A percentile compares a stretch with the other conserved stretches of the same genome.
Evolutionary conservation across 225 moss, liverwort and hornwort genomes (phyloP).

Genomic region (Bryum argenteum): DNA sequence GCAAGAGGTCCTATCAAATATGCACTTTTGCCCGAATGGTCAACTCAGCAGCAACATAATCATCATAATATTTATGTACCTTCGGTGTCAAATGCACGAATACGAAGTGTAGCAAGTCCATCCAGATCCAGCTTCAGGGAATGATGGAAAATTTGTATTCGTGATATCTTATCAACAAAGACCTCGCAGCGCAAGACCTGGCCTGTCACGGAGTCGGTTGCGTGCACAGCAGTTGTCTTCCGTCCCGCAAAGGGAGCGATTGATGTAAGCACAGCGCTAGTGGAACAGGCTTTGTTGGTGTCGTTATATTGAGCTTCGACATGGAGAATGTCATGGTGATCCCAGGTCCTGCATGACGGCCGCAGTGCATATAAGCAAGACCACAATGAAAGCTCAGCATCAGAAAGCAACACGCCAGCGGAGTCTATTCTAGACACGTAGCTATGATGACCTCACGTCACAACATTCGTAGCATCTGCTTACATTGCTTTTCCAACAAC

Average conservation of each 20-base stretch:
- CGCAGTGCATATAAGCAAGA: not conserved
- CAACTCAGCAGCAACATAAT: slow-evolving; percentile 16
- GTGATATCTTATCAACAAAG: slow-evolving; percentile 86
- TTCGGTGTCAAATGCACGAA: slow-evolving; percentile 96
- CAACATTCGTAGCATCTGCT: not conserved
- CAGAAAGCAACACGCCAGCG: not conserved
- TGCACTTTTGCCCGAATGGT: not conserved
- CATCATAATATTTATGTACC: slow-evolving; percentile 41
- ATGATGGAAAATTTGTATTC: slow-evolving; percentile 97
- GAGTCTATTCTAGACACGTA: not conserved
- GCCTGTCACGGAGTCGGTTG: slow-evolving; percentile 77
- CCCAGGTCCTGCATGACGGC: slow-evolving; percentile 70
- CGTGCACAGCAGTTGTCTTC: slow-evolving; percentile 90
- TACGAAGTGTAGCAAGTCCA: slow-evolving; percentile 85
- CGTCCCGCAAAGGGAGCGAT: slow-evolving; percentile 69
- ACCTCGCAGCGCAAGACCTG: slow-evolving; percentile 93
- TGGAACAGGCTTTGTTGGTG: slow-evolving; percentile 75
- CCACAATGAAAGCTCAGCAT: slow-evolving; percentile 20
- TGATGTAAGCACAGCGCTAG: slow-evolving; percentile 84
- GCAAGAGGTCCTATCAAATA: slow-evolving; percentile 5
- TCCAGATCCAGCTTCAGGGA: slow-evolving; percentile 95
- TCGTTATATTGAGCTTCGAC: slow-evolving; percentile 88
- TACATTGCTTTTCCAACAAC: not conserved
- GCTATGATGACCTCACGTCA: slow-evolving; percentile 8
- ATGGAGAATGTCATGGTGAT: slow-evolving; percentile 86